Base-by-base conservation (phyloP, 225 moss, liverwort and hornwort species). In the Thuidium tamariscinum region DNA sequence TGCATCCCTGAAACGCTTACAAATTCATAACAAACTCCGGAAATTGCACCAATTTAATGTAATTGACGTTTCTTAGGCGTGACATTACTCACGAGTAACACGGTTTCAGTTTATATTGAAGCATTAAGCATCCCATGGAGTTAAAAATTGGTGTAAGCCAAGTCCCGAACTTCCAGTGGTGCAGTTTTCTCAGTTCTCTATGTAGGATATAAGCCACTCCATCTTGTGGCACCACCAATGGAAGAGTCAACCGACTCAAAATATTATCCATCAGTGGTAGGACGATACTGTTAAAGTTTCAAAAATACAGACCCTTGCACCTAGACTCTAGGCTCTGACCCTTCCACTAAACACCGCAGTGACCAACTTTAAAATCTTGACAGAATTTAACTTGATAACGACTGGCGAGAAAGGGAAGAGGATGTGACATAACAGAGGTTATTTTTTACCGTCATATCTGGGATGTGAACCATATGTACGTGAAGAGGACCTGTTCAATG, bases 401-500 rank as follows among this genome's bases (percentile, higher is more conserved):
- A 66, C 41, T 42, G 14, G 65, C 26, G 36, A 81, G 56, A 88
- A 73, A 71, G 66, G 81, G 46, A 88, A 77, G 18, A 63, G 42
- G 36, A 67, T 65, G 74, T 22, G n/a, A 84, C 49, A 70, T 51
- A 18, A 37, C 36, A 66, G 34, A 10, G n/a, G 16, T 16, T 65
- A 65, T 64, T 22, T 16, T 37, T 80, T 48, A 34, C 46, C 37
- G 44, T 82, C 27, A 76, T 76, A 11, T 71, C 44, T 78, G 48
- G 44, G 27, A 77, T 56, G 37, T 37, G 42, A 86, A 85, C n/a
- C 23, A 36, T 54, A 67, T 55, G 59, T 20, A 46, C 46, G 77
- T 30, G 83, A 79, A 42, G 55, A 49, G 71, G 75, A 96, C 95
- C 90, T 96, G 94, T 81, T 96, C 95, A 86, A 96, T 92, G 41